Base-by-base conservation (phyloP, 192 early-diverging fungal genomes). In the Coemansia sp. region DNA sequence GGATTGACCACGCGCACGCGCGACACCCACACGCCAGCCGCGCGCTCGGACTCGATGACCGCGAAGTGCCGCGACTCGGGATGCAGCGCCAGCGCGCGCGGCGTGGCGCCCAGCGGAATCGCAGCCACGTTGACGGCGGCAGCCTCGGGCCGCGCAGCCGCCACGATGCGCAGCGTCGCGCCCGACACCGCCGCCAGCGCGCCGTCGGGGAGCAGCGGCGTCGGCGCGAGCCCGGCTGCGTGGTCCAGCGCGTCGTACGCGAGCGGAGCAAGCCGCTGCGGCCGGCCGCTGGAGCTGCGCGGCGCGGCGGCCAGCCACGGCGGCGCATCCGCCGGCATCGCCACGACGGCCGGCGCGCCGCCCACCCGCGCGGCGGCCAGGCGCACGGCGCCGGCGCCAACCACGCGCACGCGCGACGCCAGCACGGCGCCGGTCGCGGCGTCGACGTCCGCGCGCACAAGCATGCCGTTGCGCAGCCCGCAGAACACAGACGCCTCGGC, bases 381-480 rank as follows among this genome's bases (percentile, higher is more conserved):
- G 62, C 89, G 93, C 43, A 96, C 93, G 1, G 91, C 77, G n/a
- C 87, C 85, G 11, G 94, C 83, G 9, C 96, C 98, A 38, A 98
- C 75, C 58, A 98, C 93, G 19, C 95, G 86, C 59, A 89, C 86
- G 6, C 96, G 87, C 13, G 93, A 86, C 49, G 94, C 93, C 12
- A 87, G 89, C 26, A 99, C 76, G 53, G 87, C 86, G 11, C 95
- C 96, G 0, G 94, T 92, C 45, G 90, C 84, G 9, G 74, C 88
- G 69, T 98, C 98, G 41, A 99, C 77, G 1, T 87, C 84, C 0
- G 94, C 93, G 9, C 96, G 92, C 56, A 97, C 76, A 43, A 98
- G 77, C 37, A 98, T 84, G 60, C 98, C 98, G 75, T 95, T 95
- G 44, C 84, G 85, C 63, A 98, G 84, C 54, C 98, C 98, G 64